Percentiles rank a stretch among this genome's conserved stretches.
phyloP scores from a whole-genome alignment of 768 basidiomycete species.

The Baorangia bicolor region DNA sequence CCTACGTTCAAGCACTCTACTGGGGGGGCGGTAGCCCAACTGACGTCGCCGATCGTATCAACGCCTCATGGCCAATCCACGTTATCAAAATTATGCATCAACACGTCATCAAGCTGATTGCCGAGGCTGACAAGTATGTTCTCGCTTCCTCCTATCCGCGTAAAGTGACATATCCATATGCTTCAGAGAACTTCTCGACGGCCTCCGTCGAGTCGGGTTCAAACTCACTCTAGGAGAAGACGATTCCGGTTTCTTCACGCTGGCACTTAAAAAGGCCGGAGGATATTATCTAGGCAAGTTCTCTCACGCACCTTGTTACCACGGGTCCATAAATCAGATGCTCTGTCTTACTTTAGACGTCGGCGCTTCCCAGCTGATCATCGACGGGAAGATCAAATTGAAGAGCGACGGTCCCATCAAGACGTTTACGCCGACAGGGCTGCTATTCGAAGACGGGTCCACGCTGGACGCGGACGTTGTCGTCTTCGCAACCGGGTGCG shows the following conservation, averaged over 20 bases:
- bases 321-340: neutral
- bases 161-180: neutral
- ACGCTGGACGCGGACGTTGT: conserved; percentile 44
- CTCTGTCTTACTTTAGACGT: conserved; percentile 25
- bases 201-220: conserved; percentile 57
- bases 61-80: conserved; percentile 40
- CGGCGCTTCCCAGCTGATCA: conserved; percentile 40
- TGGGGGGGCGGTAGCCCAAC: conserved; percentile 27
- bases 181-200: conserved; percentile 48
- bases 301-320: no score
- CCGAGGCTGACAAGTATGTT: neutral
- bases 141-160: neutral
- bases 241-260: conserved; percentile 46
- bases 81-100: neutral
- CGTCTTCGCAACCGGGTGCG: conserved; percentile 9
- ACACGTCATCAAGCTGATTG: neutral
- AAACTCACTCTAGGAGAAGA: conserved; percentile 48
- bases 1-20: conserved; percentile 31
- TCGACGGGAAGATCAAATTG: conserved; percentile 45
- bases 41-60: conserved; percentile 32
- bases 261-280: conserved; percentile 49
- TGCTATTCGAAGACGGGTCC: conserved; percentile 20
- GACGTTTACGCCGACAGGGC: conserved; percentile 32
- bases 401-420: conserved; percentile 10
- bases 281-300: conserved; percentile 62